A percentile compares a stretch with the other conserved stretches of the same genome.
Conservation (phyloP, 176 grass and related monocot species). For the bread wheat (Triticum aestivum) region IWGSC_CS_RefSeq_v2.1 NC_057795.1:560928569-560929068, state of each 20-base stretch:
- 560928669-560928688: too few species aligned
- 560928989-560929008: conserved; percentile 12
- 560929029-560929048: conserved; percentile 18
- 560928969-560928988: not conserved
- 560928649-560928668: too few species aligned
- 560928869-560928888: conserved; percentile 79
- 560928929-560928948: conserved; percentile 17
- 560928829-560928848: too few species aligned
- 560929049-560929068: not conserved
- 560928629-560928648: too few species aligned
- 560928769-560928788: conserved; percentile 65
- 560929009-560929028: not conserved
- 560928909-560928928: conserved; percentile 72
- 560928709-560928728: too few species aligned
- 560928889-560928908: conserved; percentile 82
- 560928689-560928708: too few species aligned
- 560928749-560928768: conserved; percentile 41
- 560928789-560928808: conserved; percentile 76
- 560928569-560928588: too few species aligned
- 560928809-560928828: conserved; percentile 39
- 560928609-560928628: too few species aligned
- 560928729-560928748: too few species aligned
- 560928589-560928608: too few species aligned
- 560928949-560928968: not conserved
- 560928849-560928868: conserved; percentile 39